Evolutionary conservation across 2,329 filamentous ascomycete genomes (phyloP), one percentile per base, ranked within the genome.

Genomic region (Raffaelea ambrosiae): DNA sequence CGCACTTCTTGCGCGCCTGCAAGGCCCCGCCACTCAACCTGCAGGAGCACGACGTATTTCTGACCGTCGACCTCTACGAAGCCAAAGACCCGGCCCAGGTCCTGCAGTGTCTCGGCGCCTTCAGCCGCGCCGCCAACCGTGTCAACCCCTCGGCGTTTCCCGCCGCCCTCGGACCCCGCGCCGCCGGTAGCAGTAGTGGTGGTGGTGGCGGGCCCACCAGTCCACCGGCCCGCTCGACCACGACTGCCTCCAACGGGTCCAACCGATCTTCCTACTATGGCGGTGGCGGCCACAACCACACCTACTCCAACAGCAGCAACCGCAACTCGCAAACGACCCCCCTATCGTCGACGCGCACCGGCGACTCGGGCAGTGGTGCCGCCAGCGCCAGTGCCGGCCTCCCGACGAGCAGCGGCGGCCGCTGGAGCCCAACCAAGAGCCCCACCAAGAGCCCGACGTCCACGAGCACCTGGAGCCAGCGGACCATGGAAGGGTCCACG

Each of bases 51-150:
- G 93, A 98, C 66, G 83, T 90, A 56, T 98, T 98, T 68, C 81
- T 97, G 52, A 98, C 93, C 5, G 91, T 98, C 63, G 93, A 98
- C 67, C 75, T 98, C 43, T 98, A 85, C 71, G 93, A 98, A 66
- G 76, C 83, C 56, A 98, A 98, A 66, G 93, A 98, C 61, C 93
- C 93, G 3, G 86, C 93, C 16, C 93, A 98, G 67, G 93, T 98
- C 16, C 69, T 97, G 46, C 93, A 97, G 66, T 97, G 91, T 57
- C 72, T 98, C 48, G 79, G 84, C 51, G 88, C 93, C 21, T 97
- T 98, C 68, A 96, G 90, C 62, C 83, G 93, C 55, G 83, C 85
- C 46, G 91, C 91, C 43, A 79, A 93, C 67, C 69, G 74, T 18
- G 72, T 84, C 47, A 85, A 88, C 52, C 88, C 93, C 2, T 69